A percentile compares a stretch with the other conserved stretches of the same genome.
phyloP scores from a whole-genome alignment of 768 basidiomycete species.

The Auricularia sp. region DNA sequence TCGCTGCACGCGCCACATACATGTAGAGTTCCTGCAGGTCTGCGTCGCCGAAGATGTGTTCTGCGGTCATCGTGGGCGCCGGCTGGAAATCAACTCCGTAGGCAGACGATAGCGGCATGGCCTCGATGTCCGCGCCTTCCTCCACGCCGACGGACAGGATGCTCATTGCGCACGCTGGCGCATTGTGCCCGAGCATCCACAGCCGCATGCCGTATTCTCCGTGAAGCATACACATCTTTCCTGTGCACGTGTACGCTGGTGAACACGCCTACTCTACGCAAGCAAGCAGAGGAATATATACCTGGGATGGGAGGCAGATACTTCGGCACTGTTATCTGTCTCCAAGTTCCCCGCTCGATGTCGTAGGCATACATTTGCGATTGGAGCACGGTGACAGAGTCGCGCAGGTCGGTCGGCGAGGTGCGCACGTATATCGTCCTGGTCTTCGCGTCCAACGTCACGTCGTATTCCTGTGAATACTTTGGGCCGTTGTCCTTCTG shows the following conservation, averaged over 20 bases:
- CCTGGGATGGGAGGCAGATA: not conserved
- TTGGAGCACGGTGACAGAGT: not conserved
- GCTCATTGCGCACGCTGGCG: not conserved
- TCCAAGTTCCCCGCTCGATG: not conserved
- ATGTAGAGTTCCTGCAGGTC: not conserved
- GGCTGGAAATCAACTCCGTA: not conserved
- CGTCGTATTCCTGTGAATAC: not conserved
- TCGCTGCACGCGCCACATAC: not conserved
- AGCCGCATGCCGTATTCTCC: not conserved
- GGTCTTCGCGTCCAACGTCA: not conserved
- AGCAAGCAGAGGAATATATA: not conserved
- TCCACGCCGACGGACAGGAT: not conserved
- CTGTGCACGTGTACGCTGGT: not conserved
- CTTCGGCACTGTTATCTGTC: not conserved
- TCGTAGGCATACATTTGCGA: not conserved
- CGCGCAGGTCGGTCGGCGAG: not conserved
- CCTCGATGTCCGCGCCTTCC: not conserved
- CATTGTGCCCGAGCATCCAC: not conserved
- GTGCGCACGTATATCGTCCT: not conserved
- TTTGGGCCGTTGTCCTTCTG: not conserved
- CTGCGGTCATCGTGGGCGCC: not conserved
- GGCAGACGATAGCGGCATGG: not conserved
- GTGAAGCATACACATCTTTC: not conserved
- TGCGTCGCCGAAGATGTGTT: not conserved
- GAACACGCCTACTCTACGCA: not conserved